phyloP scores from a whole-genome alignment of 106 monocot species.

The Dendrobium nobile region DNA sequence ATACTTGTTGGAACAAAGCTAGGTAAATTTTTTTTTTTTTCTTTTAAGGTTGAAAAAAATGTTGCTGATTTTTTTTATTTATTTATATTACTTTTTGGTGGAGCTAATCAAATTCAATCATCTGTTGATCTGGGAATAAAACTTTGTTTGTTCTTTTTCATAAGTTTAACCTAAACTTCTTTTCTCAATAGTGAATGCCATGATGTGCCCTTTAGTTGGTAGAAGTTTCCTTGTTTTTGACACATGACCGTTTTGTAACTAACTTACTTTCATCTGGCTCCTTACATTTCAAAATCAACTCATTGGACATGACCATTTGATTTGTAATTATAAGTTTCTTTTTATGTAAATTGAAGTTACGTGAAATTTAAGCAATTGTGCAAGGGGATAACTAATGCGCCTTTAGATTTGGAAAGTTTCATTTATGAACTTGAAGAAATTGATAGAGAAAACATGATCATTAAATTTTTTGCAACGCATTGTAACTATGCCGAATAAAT shows the following conservation, averaged over 20 bases:
- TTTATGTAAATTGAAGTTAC: too few relatives aligned
- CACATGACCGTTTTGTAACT: background rate
- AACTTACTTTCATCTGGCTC: background rate
- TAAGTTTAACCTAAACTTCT: background rate
- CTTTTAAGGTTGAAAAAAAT: background rate
- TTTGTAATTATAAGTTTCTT: too few relatives aligned
- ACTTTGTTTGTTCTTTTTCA: background rate
- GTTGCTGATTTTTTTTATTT: background rate
- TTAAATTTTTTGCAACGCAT: too few relatives aligned
- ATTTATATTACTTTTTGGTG: background rate
- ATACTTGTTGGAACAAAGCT: slow-evolving; percentile 77
- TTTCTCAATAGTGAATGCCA: background rate
- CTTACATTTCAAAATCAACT: background rate
- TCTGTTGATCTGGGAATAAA: background rate
- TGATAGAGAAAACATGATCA: too few relatives aligned
- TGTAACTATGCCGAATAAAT: too few relatives aligned
- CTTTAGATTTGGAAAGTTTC: too few relatives aligned
- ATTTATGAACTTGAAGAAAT: too few relatives aligned
- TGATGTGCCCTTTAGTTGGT: background rate
- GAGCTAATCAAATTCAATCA: background rate
- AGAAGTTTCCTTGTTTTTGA: background rate
- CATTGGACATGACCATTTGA: too few relatives aligned
- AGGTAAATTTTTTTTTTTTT: slow-evolving; percentile 19
- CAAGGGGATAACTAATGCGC: too few relatives aligned
- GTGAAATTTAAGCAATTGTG: too few relatives aligned